Conservation (phyloP, 495 filamentous ascomycete species). For the Hypoxylon fuscum region DNA sequence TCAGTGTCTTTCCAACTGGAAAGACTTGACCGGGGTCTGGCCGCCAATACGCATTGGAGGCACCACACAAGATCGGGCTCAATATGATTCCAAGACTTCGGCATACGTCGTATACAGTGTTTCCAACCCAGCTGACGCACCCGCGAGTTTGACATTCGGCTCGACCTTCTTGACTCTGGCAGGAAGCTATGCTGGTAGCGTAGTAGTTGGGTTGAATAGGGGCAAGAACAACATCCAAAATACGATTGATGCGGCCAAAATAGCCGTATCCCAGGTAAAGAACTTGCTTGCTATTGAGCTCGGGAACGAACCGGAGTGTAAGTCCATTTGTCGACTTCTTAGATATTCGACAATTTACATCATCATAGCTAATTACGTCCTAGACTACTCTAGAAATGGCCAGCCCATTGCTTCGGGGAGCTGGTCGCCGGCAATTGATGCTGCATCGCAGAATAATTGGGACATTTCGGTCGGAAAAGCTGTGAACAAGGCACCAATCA, state of each 20-base stretch:
- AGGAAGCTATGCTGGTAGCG: slow-evolving; percentile 58
- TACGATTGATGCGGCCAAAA: slow-evolving; percentile 63
- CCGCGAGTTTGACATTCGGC: slow-evolving; percentile 64
- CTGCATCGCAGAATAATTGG: slow-evolving; percentile 65
- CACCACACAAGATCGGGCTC: slow-evolving; percentile 67
- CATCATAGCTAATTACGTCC: not conserved
- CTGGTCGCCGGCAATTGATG: slow-evolving; percentile 64
- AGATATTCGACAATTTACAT: slow-evolving; percentile 7
- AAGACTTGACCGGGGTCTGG: slow-evolving; percentile 62
- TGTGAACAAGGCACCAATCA: slow-evolving; percentile 53
- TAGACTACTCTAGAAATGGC: slow-evolving; percentile 52
- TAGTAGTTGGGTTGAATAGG: slow-evolving; percentile 66
- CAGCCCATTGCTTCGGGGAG: slow-evolving; percentile 63
- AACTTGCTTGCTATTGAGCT: slow-evolving; percentile 68
- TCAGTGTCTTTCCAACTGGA: slow-evolving; percentile 64
- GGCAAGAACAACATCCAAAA: slow-evolving; percentile 65
- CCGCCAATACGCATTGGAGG: slow-evolving; percentile 68
- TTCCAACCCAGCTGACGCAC: slow-evolving; percentile 61
- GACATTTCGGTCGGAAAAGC: slow-evolving; percentile 60
- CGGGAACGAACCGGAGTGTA: slow-evolving; percentile 70
- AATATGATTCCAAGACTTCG: slow-evolving; percentile 59
- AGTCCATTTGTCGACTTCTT: slow-evolving; percentile 36
- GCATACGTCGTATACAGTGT: slow-evolving; percentile 66
- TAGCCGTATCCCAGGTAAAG: slow-evolving; percentile 53
- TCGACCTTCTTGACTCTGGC: slow-evolving; percentile 64